Base-by-base conservation (phyloP, 257 asterid species). In the Thymus mandschuricus region DNA sequence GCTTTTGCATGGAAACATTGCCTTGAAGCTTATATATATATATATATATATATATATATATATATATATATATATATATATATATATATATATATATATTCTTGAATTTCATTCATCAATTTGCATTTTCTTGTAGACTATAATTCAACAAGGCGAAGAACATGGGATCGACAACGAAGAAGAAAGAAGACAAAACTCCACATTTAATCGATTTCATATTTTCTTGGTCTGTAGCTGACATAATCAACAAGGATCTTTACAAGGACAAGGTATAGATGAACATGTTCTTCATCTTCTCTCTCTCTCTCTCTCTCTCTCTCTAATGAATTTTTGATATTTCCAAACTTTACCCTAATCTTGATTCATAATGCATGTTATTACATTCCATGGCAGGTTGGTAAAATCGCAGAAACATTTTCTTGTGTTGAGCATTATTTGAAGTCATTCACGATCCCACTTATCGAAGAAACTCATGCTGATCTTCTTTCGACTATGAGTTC, bases 391-490 rank as follows among this genome's bases (percentile, higher is more conserved):
- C 78, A 91, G 96, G 92, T 89, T 38, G 60, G 76, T 31, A 50
- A 3, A 46, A 81, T 58, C 13, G 8, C 13, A 0, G 64, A 60
- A 11, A 81, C 85, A 8, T 89, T 86, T 65, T 30, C 66, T 35
- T 86, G 90, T 8, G 62, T 72, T 4, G 8, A 69, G 9, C 64
- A 81, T 30, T 91, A 87, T 77, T 60, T 84, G 55, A 54, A 71
- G 66, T 89, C 96, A 43, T 91, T 87, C 40, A n/a, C 72, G 30
- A 35, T 35, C 49, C 90, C 96, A 7, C 86, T 51, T n/a, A 51
- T 89, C 45, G 97, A 87, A 70, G 97, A 92, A 77, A 87, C 89
- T 0, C 96, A 66, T 38, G 93, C 97, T 29, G 96, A 86, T 74
- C 75, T 92, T 45, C 81, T 49, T 59, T 87, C 91, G 12, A 85